Evolutionary conservation across 345 rosid species (phyloP).

Genomic region (Boechera divaricarpa): DNA sequence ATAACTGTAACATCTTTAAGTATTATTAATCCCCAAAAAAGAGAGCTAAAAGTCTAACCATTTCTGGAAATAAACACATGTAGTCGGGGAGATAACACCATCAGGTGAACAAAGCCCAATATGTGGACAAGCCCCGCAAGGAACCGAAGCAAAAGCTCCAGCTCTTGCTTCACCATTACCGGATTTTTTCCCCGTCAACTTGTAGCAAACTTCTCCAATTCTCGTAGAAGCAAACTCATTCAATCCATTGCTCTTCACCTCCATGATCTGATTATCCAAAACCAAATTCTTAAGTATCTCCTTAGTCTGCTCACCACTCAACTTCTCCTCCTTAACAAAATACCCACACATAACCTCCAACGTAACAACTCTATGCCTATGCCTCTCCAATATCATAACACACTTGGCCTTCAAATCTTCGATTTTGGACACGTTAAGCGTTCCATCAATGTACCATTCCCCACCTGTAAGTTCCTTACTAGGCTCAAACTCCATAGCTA

Average conservation of each 20-base stretch:
- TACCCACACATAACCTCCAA: conserved; percentile 52
- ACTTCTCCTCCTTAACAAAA: conserved; percentile 45
- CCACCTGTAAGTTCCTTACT: conserved; percentile 77
- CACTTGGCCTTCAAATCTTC: conserved; percentile 52
- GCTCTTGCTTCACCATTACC: conserved; percentile 48
- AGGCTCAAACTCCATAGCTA: conserved; percentile 72
- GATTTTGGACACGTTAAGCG: conserved; percentile 57
- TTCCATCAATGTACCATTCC: conserved; percentile 72
- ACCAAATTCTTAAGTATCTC: conserved; percentile 71
- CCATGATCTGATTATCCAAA: conserved; percentile 65
- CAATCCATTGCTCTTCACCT: conserved; percentile 67
- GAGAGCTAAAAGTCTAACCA: conserved; percentile 72
- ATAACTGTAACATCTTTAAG: conserved; percentile 11
- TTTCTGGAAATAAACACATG: conserved; percentile 67
- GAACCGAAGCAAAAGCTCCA: conserved; percentile 71
- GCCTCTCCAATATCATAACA: conserved; percentile 41
- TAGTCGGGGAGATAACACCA: conserved; percentile 66
- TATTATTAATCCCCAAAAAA: neutral
- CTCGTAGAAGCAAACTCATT: conserved; percentile 52
- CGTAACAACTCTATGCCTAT: conserved; percentile 49
- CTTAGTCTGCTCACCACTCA: conserved; percentile 51
- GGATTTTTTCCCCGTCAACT: conserved; percentile 39
- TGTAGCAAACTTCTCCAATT: conserved; percentile 62
- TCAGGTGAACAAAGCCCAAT: conserved; percentile 66
- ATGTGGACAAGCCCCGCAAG: conserved; percentile 85